phyloP scores from a whole-genome alignment of 768 basidiomycete genomes.

The Calocera cornea region DNA sequence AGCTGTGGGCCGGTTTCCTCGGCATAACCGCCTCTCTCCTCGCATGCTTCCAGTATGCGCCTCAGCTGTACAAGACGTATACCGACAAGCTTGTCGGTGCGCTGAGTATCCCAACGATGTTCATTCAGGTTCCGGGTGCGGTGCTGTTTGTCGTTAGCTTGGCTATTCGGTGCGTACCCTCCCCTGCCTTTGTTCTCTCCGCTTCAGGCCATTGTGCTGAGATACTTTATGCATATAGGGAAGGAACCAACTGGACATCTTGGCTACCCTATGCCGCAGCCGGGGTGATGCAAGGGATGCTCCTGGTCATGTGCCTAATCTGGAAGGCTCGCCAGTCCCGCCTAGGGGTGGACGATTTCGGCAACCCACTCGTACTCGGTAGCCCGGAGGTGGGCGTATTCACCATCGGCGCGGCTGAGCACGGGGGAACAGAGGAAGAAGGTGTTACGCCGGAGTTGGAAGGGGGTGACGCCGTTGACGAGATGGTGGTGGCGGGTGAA shows the following conservation, averaged over 20 bases:
- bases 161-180: slow-evolving; percentile 43
- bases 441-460: too few relatives aligned
- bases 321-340: slow-evolving; percentile 71
- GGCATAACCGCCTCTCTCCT: slow-evolving; percentile 69
- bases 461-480: background rate
- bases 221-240: slow-evolving; percentile 33
- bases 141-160: slow-evolving; percentile 76
- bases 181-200: background rate
- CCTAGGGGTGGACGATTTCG: slow-evolving; percentile 81
- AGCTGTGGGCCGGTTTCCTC: slow-evolving; percentile 71
- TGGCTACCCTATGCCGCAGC: slow-evolving; percentile 74
- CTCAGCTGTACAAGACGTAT: slow-evolving; percentile 75
- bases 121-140: slow-evolving; percentile 83
- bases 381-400: background rate
- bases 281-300: slow-evolving; percentile 66
- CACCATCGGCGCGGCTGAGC: background rate
- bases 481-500: background rate
- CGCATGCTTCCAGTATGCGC: slow-evolving; percentile 74
- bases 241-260: slow-evolving; percentile 76
- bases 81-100: slow-evolving; percentile 72
- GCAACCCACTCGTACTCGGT: slow-evolving; percentile 34
- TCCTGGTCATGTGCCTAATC: slow-evolving; percentile 70
- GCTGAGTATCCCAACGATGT: slow-evolving; percentile 90
- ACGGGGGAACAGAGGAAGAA: background rate
- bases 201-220: background rate